These are phyloP conservation scores for Phlebiopsis gigantea DNA, from an alignment of 768 basidiomycete genomes.

Conservation along the genomic window DNA sequence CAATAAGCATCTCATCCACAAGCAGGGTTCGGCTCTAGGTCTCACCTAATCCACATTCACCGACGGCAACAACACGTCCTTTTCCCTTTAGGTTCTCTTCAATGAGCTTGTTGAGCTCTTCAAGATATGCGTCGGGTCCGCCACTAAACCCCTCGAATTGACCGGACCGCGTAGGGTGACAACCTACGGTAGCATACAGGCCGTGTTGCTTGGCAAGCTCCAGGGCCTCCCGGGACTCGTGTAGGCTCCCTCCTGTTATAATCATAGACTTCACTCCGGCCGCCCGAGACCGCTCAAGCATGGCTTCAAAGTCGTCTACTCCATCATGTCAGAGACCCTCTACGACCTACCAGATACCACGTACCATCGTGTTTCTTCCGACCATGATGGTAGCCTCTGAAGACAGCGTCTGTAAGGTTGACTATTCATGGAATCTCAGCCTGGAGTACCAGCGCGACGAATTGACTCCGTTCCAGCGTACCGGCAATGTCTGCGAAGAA, in stretches of 20 bases:
- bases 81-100: conserved; percentile 40
- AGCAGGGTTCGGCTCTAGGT: neutral
- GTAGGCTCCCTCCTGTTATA: conserved; percentile 69
- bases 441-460: neutral
- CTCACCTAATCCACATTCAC: conserved; percentile 76
- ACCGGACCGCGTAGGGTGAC: conserved; percentile 70
- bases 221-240: conserved; percentile 57
- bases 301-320: conserved; percentile 56
- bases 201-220: conserved; percentile 52
- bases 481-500: conserved; percentile 34
- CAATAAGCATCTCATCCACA: no score
- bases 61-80: conserved; percentile 65
- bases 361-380: conserved; percentile 46
- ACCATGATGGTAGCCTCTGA: conserved; percentile 46
- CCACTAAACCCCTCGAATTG: conserved; percentile 56
- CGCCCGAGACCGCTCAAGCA: conserved; percentile 49
- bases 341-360: conserved; percentile 12
- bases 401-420: conserved; percentile 54
- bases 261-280: conserved; percentile 69
- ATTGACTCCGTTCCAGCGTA: conserved; percentile 12
- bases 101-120: conserved; percentile 52
- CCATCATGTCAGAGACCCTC: neutral
- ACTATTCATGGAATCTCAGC: conserved; percentile 25
- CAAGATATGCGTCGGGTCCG: conserved; percentile 58
- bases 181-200: conserved; percentile 70